These are phyloP conservation scores for Yamadazyma insecticola DNA, from an alignment of 805 yeast species.

Conservation along the genomic window DNA sequence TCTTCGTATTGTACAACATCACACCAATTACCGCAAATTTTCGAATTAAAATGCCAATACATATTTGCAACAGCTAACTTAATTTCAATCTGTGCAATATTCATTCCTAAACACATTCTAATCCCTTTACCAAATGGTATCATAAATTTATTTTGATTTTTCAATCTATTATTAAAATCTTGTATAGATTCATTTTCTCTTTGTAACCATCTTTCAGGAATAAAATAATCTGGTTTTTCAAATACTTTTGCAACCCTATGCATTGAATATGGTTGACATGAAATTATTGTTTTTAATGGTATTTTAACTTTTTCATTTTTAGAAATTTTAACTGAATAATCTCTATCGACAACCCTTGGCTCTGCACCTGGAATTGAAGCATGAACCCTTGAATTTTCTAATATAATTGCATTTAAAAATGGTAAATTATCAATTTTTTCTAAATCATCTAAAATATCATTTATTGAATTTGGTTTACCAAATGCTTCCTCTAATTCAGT, in stretches of 20 bases:
- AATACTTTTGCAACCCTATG: conserved; percentile 51
- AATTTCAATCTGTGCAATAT: conserved; percentile 63
- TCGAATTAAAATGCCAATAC: conserved; percentile 44
- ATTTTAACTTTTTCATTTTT: conserved; percentile 24
- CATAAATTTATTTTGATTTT: conserved; percentile 47
- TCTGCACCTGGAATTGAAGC: conserved; percentile 74
- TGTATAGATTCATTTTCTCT: conserved; percentile 26
- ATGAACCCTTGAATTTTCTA: conserved; percentile 59
- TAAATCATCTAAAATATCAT: conserved; percentile 20
- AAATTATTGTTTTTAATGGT: conserved; percentile 53
- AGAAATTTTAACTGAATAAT: no score
- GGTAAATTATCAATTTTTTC: conserved; percentile 52
- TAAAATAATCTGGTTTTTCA: conserved; percentile 46
- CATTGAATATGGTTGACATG: conserved; percentile 63
- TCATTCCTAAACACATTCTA: conserved; percentile 71
- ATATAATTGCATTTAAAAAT: conserved; percentile 54
- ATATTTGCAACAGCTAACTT: conserved; percentile 52
- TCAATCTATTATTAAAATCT: conserved; percentile 32
- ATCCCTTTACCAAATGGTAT: conserved; percentile 72
- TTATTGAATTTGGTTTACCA: conserved; percentile 23
- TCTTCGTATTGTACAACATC: conserved; percentile 15
- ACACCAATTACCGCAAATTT: conserved; percentile 44
- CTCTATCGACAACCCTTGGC: conserved; percentile 46
- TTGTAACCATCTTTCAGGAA: conserved; percentile 63
- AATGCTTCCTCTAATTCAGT: conserved; percentile 40